Base-by-base conservation (phyloP, 2,329 filamentous ascomycete genomes). In the Lachnellula hyalina region DNA sequence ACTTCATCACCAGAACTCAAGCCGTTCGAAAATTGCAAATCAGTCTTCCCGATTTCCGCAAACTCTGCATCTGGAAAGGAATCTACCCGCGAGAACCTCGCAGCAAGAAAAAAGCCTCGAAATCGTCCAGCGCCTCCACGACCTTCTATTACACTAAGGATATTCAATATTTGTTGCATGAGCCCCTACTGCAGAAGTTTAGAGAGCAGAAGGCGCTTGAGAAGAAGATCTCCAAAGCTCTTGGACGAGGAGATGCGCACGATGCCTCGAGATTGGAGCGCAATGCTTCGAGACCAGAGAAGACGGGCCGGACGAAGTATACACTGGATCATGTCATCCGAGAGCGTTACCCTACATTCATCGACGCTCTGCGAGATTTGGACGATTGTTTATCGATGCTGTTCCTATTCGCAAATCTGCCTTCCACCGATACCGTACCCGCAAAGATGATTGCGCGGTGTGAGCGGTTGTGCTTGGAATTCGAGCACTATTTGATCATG, bases 61-160 rank as follows among this genome's bases (percentile, higher is more conserved):
- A 96, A 76, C 82, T 99, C 71, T 99, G 94, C 77, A 99, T 99
- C 73, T 99, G 96, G 87, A 97, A 97, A 79, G 94, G 92, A 67
- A 97, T 99, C 72, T 99, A 96, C 75, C 94, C 94, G 63, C 89
- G 94, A 68, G 94, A 99, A 78, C 94, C 94, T 61, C 85, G 94
- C 70, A 96, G 88, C 78, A 93, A 91, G 79, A 96, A 96, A 79
- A 96, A 96, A 82, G 94, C 89, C 42, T 90, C 88, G 70, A 96
- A 95, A 74, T 90, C 89, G 57, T 85, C 91, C 25, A 96, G 89
- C 36, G 85, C 87, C 58, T 92, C 88, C 53, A 97, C 93, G 28
- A 99, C 94, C 59, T 99, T 97, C 65, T 88, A 88, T 75, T 88
- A 87, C 70, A 76, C 92, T 70, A 96, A 96, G 78, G 94, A 99